Evolutionary conservation across 2,329 filamentous ascomycete species (phyloP).

Genomic region (Beauveria sp.): DNA sequence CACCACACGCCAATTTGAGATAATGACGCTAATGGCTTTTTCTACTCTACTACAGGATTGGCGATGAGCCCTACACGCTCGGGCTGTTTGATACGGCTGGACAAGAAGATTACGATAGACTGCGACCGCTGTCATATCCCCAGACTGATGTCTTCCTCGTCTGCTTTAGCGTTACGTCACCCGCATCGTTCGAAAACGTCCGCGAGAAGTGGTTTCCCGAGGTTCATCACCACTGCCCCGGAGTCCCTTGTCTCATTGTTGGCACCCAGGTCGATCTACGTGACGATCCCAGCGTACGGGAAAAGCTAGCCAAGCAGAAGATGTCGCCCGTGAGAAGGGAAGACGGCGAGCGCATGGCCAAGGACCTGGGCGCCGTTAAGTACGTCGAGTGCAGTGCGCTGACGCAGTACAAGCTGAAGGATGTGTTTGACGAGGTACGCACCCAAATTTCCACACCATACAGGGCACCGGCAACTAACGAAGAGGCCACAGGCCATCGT

Average conservation of each 20-base stretch:
- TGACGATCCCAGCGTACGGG: constrained; percentile 76
- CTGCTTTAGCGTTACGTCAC: constrained; percentile 96
- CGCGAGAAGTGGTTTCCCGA: constrained; percentile 99
- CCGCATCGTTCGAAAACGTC: constrained; percentile 97
- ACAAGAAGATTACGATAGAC: constrained; percentile 98
- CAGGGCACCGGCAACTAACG: background rate
- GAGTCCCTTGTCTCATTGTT: constrained; percentile 94
- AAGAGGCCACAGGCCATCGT: constrained; percentile 72
- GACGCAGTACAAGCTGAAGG: constrained; percentile 97
- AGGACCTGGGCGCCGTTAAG: constrained; percentile 94
- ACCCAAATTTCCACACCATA: background rate
- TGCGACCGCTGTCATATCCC: constrained; percentile 92
- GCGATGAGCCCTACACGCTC: constrained; percentile 95
- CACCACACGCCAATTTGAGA: background rate
- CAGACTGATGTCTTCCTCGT: constrained; percentile 99
- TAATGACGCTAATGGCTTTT: background rate
- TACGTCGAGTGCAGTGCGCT: constrained; percentile 98
- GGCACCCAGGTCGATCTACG: constrained; percentile 95
- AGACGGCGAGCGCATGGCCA: constrained; percentile 93
- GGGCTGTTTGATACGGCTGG: constrained; percentile 97
- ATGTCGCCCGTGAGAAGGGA: constrained; percentile 89
- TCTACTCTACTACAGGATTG: constrained; percentile 61
- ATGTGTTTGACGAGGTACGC: constrained; percentile 94
- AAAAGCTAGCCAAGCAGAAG: constrained; percentile 92
- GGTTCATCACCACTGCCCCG: constrained; percentile 96